Evolutionary conservation across 495 filamentous ascomycete genomes (phyloP).

Genomic region (Podospora comata): DNA sequence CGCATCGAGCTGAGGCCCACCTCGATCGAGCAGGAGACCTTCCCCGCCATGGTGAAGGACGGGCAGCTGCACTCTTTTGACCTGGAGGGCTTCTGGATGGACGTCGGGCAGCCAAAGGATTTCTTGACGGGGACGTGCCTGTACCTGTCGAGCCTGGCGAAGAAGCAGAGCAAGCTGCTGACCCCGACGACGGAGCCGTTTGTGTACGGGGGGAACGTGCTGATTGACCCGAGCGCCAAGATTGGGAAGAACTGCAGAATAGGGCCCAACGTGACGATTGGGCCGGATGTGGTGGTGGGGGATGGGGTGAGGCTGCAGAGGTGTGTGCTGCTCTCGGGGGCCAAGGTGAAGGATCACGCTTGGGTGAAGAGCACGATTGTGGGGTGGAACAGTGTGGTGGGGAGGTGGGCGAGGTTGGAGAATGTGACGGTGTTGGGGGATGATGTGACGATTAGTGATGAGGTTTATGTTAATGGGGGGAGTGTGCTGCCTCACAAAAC

Average conservation of each 20-base stretch:
- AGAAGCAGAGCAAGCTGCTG: conserved; percentile 86
- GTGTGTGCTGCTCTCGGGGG: conserved; percentile 82
- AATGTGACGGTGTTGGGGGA: conserved; percentile 97
- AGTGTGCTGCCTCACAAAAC: conserved; percentile 97
- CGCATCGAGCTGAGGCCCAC: conserved; percentile 96
- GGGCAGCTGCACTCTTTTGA: conserved; percentile 96
- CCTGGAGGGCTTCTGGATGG: conserved; percentile 99
- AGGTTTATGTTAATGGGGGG: conserved; percentile 98
- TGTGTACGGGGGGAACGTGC: conserved; percentile 92
- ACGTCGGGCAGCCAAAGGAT: conserved; percentile 98
- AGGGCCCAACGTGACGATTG: conserved; percentile 95
- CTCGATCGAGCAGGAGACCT: conserved; percentile 99
- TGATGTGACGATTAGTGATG: conserved; percentile 98
- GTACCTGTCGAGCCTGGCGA: conserved; percentile 82
- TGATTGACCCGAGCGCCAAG: conserved; percentile 92
- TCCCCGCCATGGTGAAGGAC: conserved; percentile 90
- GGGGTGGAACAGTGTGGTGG: conserved; percentile 96
- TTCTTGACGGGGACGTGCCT: conserved; percentile 96
- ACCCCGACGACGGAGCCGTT: conserved; percentile 70
- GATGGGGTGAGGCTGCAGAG: conserved; percentile 95
- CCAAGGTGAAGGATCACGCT: conserved; percentile 97
- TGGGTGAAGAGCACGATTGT: conserved; percentile 99
- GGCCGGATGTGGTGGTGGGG: conserved; percentile 89
- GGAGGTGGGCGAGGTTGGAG: conserved; percentile 93
- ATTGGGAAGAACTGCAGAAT: conserved; percentile 99